Base-by-base conservation (phyloP, 192 early-diverging fungal species). In the Coemansia sp. region DNA sequence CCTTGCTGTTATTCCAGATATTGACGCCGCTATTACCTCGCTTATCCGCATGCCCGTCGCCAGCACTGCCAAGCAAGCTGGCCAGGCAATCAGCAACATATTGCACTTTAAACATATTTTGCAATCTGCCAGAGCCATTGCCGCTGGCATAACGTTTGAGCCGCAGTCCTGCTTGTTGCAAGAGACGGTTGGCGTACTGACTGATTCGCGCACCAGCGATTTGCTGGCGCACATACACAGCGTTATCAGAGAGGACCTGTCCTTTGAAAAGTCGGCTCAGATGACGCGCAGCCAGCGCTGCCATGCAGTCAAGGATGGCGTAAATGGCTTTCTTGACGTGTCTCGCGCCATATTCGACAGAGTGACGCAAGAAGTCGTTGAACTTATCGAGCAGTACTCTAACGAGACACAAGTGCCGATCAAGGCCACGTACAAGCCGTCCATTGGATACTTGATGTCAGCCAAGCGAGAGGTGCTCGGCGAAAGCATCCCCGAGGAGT, bases 281-380 rank as follows among this genome's bases (percentile, higher is more conserved):
- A 91, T 89, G 36, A 69, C 93, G 37, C 83, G 90, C 39, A 93
- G 94, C 68, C 95, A 95, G 76, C 84, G 93, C 29, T 94, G 93
- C 65, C 93, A 94, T 71, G 93, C 93, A 5, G 89, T 95, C 38
- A 94, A 92, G 79, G 86, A 90, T 23, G 91, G 93, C 4, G 85
- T 90, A 14, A 94, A 92, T 70, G 91, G 93, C 1, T 85, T 96
- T 37, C 86, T 97, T 21, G 95, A 97, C 73, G 91, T 96, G 32
- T 90, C 72, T 12, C 60, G 75, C 46, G 44, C 58, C 2, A 76
- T 84, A 3, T 76, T 81, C 55, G 73, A 83, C 68, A 73, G 66
- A 48, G 77, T 79, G 5, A 79, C 76, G 6, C 72, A 70, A 9
- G 70, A 86, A 19, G 67, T 73, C 19, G 68, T 84, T 31, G 63